A percentile compares a stretch with the other conserved stretches of the same genome.
Evolutionary conservation across 1,284 basidiomycete species (phyloP).

Genomic region (Cryptococcus sp.): DNA sequence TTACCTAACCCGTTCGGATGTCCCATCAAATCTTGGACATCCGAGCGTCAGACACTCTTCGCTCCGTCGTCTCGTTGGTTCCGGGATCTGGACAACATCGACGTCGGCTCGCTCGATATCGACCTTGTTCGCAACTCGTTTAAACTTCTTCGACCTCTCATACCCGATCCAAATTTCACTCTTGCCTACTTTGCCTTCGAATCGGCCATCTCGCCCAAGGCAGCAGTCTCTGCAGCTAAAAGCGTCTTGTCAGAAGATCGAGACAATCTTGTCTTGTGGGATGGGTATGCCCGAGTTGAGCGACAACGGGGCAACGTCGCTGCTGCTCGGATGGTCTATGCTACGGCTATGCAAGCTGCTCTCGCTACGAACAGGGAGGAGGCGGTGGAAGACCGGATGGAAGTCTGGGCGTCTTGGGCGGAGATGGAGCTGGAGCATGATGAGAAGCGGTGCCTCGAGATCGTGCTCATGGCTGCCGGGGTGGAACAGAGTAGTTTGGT

Average conservation of each 20-base stretch:
- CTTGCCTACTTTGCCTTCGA: slow-evolving; percentile 44
- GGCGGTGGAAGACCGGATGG: slow-evolving; percentile 25
- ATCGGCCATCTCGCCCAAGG: slow-evolving; percentile 24
- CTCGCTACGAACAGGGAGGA: slow-evolving; percentile 2
- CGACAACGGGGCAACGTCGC: slow-evolving; percentile 61
- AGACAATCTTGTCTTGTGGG: slow-evolving; percentile 69
- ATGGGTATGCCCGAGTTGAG: slow-evolving; percentile 73
- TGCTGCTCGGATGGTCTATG: slow-evolving; percentile 78
- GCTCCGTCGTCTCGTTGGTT: slow-evolving; percentile 37
- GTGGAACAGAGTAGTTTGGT: slow-evolving; percentile 2
- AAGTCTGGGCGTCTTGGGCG: slow-evolving; percentile 81
- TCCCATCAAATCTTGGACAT: slow-evolving; percentile 35
- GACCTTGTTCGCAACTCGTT: slow-evolving; percentile 29
- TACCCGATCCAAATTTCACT: slow-evolving; percentile 43
- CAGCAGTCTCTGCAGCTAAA: slow-evolving; percentile 60
- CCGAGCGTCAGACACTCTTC: slow-evolving; percentile 22
- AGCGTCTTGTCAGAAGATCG: slow-evolving; percentile 58
- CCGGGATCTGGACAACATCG: slow-evolving; percentile 26
- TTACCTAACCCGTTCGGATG: slow-evolving; percentile 22
- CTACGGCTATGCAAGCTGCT: slow-evolving; percentile 51
- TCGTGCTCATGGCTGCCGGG: slow-evolving; percentile 25
- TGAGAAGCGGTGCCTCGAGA: slow-evolving; percentile 20
- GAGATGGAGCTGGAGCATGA: slow-evolving; percentile 63
- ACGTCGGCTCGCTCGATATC: slow-evolving; percentile 32
- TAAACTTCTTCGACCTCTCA: slow-evolving; percentile 20